Evolutionary conservation across 2,329 filamentous ascomycete species (phyloP).

Genomic region (Blastomyces parvus): DNA sequence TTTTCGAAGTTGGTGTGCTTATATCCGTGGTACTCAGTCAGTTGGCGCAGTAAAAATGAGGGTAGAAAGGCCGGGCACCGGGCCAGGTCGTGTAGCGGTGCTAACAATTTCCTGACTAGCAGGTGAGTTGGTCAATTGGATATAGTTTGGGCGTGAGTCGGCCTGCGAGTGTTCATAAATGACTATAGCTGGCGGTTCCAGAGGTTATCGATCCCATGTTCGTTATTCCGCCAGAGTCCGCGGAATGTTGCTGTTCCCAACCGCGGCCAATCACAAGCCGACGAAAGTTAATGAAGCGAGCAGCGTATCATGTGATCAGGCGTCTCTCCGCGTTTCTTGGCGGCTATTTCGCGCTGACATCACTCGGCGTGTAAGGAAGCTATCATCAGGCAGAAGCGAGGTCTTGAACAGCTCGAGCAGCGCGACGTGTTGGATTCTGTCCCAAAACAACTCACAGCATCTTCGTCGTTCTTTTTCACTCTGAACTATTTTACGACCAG

Average conservation of each 20-base stretch:
- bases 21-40: background rate
- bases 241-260: background rate
- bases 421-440: background rate
- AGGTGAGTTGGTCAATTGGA: background rate
- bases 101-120: background rate
- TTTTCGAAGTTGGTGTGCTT: conserved; percentile 14
- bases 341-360: background rate
- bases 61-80: background rate
- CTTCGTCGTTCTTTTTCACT: too few relatives aligned
- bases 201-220: too few relatives aligned
- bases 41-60: background rate
- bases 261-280: conserved; percentile 6
- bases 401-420: background rate
- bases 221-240: background rate
- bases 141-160: background rate
- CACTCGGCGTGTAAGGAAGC: background rate
- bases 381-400: conserved; percentile 8
- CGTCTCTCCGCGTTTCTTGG: conserved; percentile 3
- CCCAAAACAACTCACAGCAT: background rate
- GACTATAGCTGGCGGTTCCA: background rate
- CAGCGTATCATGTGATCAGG: conserved; percentile 6
- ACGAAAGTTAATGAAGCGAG: background rate
- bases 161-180: background rate
- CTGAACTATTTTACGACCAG: background rate
- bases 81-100: background rate